Evolutionary conservation across 2,329 filamentous ascomycete genomes (phyloP), one percentile per base, ranked within the genome.

Genomic region (Tolypocladium endophyticum): DNA sequence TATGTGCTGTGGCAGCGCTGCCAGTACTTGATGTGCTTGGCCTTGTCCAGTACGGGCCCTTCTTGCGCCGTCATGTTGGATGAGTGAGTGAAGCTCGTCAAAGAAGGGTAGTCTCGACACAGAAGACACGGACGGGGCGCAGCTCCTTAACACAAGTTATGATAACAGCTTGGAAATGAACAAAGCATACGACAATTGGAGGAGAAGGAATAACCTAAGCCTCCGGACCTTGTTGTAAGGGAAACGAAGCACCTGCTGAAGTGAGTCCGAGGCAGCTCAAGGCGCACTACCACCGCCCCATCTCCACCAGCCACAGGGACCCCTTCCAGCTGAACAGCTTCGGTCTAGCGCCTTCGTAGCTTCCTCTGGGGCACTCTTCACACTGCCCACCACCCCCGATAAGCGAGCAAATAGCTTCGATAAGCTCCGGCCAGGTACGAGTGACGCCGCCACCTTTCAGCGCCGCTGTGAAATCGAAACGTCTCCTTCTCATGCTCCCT

Each of bases 1-100:
- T 88, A 82, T 30, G 87, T 88, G 71, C 88, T 88, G 64, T 94
- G 82, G 72, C 93, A 97, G 70, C 92, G 87, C 65, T 92, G 84
- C 87, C 92, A 99, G 81, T 97, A 99, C 70, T 88, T 90, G 71
- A 94, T 79, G 72, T 99, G 94, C 60, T 81, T 82, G 55, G 83
- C 78, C 60, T 80, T 84, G 69, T 88, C 77, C 62, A 89, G 74
- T 30, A 65, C 3, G 73, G 68, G 11, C 9, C 55, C 47, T 28
- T 35, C 57, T 36, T 25, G 38, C 28, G 50, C 30, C 30, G 30
- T 8, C 50, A 54, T 53, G 9, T 7, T n/a, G 7, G 18, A 0
- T 43, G 20, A 8, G 2, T n/a, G 39, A n/a, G 39, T 20, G 45
- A 50, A 30, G 45, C 45, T 30, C 23, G 25, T 8, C 14, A 52